phyloP scores from a whole-genome alignment of 805 yeast species.

The Hanseniaspora taiwanica region DNA sequence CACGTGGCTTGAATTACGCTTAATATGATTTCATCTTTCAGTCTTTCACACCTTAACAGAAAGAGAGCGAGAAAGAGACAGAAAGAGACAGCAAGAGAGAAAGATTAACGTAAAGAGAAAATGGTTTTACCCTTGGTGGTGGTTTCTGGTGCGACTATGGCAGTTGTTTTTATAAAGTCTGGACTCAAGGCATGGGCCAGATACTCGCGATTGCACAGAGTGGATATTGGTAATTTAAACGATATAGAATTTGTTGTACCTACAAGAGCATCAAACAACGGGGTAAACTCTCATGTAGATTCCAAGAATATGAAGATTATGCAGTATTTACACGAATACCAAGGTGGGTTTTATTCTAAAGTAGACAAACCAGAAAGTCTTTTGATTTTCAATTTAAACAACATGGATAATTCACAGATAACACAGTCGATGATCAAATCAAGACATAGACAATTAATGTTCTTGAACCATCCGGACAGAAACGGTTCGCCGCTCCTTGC shows the following conservation, averaged over 20 bases:
- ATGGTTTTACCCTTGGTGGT: slow-evolving; percentile 23
- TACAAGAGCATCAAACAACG: too few relatives aligned
- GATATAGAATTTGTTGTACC: slow-evolving; percentile 11
- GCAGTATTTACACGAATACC: slow-evolving; percentile 20
- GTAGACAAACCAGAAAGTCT: slow-evolving; percentile 67
- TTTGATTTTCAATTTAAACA: slow-evolving; percentile 45
- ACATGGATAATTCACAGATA: slow-evolving; percentile 31
- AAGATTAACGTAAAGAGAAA: not conserved
- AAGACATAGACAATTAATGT: slow-evolving; percentile 64
- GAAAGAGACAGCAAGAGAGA: not conserved
- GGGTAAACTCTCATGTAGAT: too few relatives aligned
- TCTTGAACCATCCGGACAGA: slow-evolving; percentile 76
- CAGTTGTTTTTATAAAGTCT: slow-evolving; percentile 17
- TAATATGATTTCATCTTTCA: too few relatives aligned
- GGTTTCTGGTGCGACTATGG: slow-evolving; percentile 18
- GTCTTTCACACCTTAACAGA: too few relatives aligned
- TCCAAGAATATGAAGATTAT: slow-evolving; percentile 5
- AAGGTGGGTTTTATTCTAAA: slow-evolving; percentile 49
- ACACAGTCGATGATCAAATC: slow-evolving; percentile 42
- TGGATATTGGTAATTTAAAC: slow-evolving; percentile 19
- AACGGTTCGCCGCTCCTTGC: slow-evolving; percentile 79
- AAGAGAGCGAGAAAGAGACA: not conserved
- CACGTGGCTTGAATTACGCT: too few relatives aligned
- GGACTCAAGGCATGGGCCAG: slow-evolving; percentile 21
- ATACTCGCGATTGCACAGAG: slow-evolving; percentile 16